phyloP scores from a whole-genome alignment of 352 stramenopile species.

The Phytophthora sojae region DNA sequence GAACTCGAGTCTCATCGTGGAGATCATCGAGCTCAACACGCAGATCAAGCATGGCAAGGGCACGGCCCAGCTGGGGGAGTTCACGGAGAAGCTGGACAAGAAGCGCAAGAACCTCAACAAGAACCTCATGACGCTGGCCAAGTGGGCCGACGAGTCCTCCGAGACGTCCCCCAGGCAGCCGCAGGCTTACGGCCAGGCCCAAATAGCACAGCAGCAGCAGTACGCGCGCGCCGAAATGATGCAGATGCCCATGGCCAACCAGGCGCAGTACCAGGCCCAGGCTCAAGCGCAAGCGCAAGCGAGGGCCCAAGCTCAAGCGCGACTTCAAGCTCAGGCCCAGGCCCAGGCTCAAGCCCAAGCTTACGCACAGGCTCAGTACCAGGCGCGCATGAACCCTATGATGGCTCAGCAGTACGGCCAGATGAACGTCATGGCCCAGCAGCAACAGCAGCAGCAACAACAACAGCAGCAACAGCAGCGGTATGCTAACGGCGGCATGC shows the following conservation, averaged over 20 bases:
- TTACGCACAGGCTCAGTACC: slow-evolving; percentile 67
- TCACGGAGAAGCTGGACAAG: slow-evolving; percentile 89
- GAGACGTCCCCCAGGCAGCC: slow-evolving; percentile 65
- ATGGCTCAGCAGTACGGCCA: slow-evolving; percentile 48
- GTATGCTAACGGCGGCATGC: slow-evolving; percentile 51
- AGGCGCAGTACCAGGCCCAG: slow-evolving; percentile 44
- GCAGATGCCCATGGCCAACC: slow-evolving; percentile 42
- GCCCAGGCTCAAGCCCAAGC: slow-evolving; percentile 49
- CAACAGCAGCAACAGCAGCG: slow-evolving; percentile 44
- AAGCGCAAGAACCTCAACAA: slow-evolving; percentile 91
- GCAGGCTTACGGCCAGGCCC: slow-evolving; percentile 37
- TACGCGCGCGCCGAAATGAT: slow-evolving; percentile 45
- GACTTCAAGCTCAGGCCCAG: slow-evolving; percentile 43
- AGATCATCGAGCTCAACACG: slow-evolving; percentile 91
- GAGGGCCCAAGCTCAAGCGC: slow-evolving; percentile 27
- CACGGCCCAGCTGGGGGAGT: slow-evolving; percentile 73
- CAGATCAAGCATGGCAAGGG: slow-evolving; percentile 89
- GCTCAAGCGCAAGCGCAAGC: slow-evolving; percentile 30
- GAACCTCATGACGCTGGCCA: slow-evolving; percentile 91
- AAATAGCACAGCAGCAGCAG: slow-evolving; percentile 44
- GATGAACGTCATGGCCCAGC: slow-evolving; percentile 41
- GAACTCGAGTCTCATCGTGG: slow-evolving; percentile 87
- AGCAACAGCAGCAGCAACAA: slow-evolving; percentile 2
- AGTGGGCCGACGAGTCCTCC: slow-evolving; percentile 87
- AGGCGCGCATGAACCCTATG: slow-evolving; percentile 70